Evolutionary conservation across 2,329 filamentous ascomycete genomes (phyloP), one percentile per base, ranked within the genome.

Genomic region (Purpureocillium lavendulum): DNA sequence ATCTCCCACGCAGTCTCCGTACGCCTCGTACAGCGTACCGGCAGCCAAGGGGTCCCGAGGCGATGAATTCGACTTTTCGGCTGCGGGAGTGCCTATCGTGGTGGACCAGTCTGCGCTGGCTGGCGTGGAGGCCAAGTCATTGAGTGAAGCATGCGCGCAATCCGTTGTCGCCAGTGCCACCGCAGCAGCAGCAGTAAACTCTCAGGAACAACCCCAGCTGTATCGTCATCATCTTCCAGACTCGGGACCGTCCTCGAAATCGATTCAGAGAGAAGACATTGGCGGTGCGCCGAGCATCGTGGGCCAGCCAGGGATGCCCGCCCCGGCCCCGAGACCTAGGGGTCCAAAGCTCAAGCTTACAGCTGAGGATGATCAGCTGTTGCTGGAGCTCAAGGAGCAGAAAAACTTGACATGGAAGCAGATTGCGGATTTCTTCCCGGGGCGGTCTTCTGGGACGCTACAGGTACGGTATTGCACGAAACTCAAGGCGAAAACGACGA

Each of bases 391-490:
- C 45, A 96, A 96, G 61, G 89, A 96, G 64, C 89, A 92, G 55
- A 94, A 92, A 62, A 89, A 87, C 56, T 70, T 96, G 57, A 94
- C 89, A 4, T 96, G 89, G 89, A 95, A 94, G 65, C 89, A 96
- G 69, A 96, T 96, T 55, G 87, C 88, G 41, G 89, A 95, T 56
- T 95, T 95, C 65, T 96, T 96, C 52, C 89, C 89, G 1, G 89
- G 88, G 2, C 74, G 89, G 42, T 92, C 86, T 42, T 94, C 86
- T 34, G 89, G 89, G 14, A 95, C 89, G 24, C 66, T 96, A 45
- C 89, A 96, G 61, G 89, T 96, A 39, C 82, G 89, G 29, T 96
- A 96, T 60, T 96, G 89, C 59, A 95, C 88, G 33, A 95, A 94
- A 64, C 69, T 95, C 38, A 95, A 94, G 65, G 88, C 87, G 12